Evolutionary conservation across 495 filamentous ascomycete genomes (phyloP).

Genomic region (Trichocladium uniseriatum): DNA sequence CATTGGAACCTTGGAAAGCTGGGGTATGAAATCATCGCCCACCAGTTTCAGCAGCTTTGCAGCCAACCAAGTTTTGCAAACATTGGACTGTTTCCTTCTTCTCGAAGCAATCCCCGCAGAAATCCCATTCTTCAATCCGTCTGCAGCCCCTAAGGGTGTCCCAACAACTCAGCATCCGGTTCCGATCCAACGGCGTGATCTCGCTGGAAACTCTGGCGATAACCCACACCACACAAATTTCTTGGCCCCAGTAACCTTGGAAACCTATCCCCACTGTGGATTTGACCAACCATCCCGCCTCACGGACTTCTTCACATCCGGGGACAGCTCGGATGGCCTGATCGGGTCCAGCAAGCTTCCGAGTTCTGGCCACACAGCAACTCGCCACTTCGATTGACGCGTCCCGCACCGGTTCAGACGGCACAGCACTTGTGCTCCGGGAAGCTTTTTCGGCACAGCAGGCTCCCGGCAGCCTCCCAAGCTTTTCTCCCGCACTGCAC

Average conservation of each 20-base stretch:
- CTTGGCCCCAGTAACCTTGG: conserved; percentile 5
- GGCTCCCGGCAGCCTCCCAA: background rate
- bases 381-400: conserved; percentile 25
- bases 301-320: conserved; percentile 19
- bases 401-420: conserved; percentile 5
- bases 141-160: too few relatives aligned
- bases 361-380: conserved; percentile 6
- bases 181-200: conserved; percentile 7
- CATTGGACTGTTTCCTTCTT: background rate
- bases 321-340: conserved; percentile 19
- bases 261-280: conserved; percentile 6
- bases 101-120: background rate
- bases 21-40: background rate
- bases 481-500: background rate
- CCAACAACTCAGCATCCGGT: background rate
- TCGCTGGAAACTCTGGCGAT: conserved; percentile 12
- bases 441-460: background rate
- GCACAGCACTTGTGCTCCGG: background rate
- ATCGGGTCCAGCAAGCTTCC: conserved; percentile 5
- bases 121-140: background rate
- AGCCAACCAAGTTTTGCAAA: background rate
- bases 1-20: background rate
- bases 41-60: background rate
- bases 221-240: conserved; percentile 13
- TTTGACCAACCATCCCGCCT: conserved; percentile 6